Evolutionary conservation across 2,329 filamentous ascomycete species (phyloP), one percentile per base, ranked within the genome.

Genomic region (Aplosporella prunicola): DNA sequence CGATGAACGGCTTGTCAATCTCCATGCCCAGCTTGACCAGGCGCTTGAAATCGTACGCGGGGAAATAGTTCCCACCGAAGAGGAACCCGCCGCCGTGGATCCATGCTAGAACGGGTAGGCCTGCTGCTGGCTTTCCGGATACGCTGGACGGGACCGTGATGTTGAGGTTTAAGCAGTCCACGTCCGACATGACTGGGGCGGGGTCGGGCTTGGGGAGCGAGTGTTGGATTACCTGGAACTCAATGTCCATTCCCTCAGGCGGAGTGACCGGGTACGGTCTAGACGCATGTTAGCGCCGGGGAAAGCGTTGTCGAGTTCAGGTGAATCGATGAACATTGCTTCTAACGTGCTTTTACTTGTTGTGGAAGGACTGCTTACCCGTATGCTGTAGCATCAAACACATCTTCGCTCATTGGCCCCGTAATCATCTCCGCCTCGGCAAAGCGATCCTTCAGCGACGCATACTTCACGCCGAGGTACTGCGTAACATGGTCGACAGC

Each of bases 81-180:
- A 55, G 51, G 32, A 70, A 66, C 0, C 66, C 71, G 9, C 71
- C 70, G 0, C 71, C 71, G 41, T 74, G 69, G 5, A 75, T 61
- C 43, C 71, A 72, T 2, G 70, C 59, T 25, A 72, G 57, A 0
- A 74, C 69, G 0, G 71, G 71, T 2, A 73, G 52, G n/a, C n/a
- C n/a, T n/a, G n/a, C n/a, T n/a, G n/a, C n/a, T 5, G 59, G 61
- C 10, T 53, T 50, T 4, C 41, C 44, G 3, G 40, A 26, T 17
- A 48, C 42, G 10, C 56, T 45, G 2, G 23, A 25, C 1, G 71
- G 70, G 0, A 67, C 56, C 0, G 66, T 64, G 32, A 75, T 64
- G 42, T 72, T 73, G 13, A 74, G 51, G 32, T 69, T 72, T 16
- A 76, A 51, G 20, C 70, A 64, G 33, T 73, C 64, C 3, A 62